Evolutionary conservation across 305 asterid genomes (phyloP).

Genomic region (Fraxinus sp.): DNA sequence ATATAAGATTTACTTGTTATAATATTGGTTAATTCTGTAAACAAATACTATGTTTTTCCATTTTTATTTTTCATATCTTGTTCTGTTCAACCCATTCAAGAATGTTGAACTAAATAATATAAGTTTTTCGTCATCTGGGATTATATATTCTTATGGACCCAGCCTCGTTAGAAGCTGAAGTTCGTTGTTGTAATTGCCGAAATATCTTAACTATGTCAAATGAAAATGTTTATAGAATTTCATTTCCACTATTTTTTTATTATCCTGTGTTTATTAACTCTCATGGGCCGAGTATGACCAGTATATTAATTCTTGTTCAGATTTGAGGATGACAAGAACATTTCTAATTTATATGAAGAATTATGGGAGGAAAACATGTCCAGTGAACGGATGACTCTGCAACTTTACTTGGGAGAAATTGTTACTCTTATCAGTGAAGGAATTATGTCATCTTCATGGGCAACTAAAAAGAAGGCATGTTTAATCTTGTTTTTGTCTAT

Average conservation of each 20-base stretch:
- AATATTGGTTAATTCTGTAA: not conserved
- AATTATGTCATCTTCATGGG: conserved; percentile 85
- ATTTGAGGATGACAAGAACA: conserved; percentile 89
- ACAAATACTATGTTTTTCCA: not conserved
- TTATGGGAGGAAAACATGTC: conserved; percentile 98
- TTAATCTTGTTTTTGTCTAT: conserved; percentile 15
- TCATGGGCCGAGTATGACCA: conserved; percentile 8
- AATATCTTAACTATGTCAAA: not conserved
- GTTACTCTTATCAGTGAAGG: conserved; percentile 74
- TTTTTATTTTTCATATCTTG: not conserved
- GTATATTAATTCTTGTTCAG: conserved; percentile 41
- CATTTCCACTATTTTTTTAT: conserved; percentile 14
- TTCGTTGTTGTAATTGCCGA: conserved; percentile 11
- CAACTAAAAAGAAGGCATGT: conserved; percentile 85
- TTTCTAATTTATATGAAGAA: conserved; percentile 80
- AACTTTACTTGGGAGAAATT: conserved; percentile 82
- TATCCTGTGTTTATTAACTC: conserved; percentile 9
- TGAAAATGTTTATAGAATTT: not conserved
- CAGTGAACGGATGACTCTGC: conserved; percentile 85
- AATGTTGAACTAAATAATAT: not conserved
- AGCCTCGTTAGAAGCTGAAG: conserved; percentile 14
- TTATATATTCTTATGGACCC: conserved; percentile 12
- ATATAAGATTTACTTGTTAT: not conserved
- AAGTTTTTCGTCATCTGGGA: conserved; percentile 11
- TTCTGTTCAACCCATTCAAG: not conserved